Base-by-base conservation (phyloP, 2,329 filamentous ascomycete genomes). In the Arthrobotrys sinensis region DNA sequence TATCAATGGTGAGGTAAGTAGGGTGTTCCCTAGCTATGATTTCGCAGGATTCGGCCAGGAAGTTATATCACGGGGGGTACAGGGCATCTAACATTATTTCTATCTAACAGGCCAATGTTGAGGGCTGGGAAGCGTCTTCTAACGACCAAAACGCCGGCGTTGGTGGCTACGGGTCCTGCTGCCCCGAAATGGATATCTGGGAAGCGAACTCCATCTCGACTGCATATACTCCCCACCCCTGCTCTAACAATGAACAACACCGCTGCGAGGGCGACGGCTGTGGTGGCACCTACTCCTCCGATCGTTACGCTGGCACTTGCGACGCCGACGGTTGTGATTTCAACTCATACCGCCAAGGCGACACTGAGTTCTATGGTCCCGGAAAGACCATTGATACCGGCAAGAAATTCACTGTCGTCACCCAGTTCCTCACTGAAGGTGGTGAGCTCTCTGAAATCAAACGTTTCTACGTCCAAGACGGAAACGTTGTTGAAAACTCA, bases 111-210 rank as follows among this genome's bases (percentile, higher is more conserved):
- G 88, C 84, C 79, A 88, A 89, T 82, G 84, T 86, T 4, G 87
- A 87, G n/a, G 86, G 86, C 63, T 89, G 88, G 88, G 43, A 46
- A 19, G 50, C 75, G 48, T 78, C 75, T 8, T 62, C 50, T 45
- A 78, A 72, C 36, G 75, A 78, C 38, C 5, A 52, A 4, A 89
- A 89, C 83, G 86, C 87, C 52, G 89, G 89, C 52, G 81, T 85
- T n/a, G 88, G 88, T 52, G 82, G 83, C 45, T 82, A 85, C 70
- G 88, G 88, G 70, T 85, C 87, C 38, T 89, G 88, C 85, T 90
- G 88, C 83, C 84, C 87, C 48, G 88, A 90, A 83, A 89, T 90
- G 85, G 88, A 90, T 80, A 83, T 86, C 65, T 55, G 63, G 84
- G 84, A 85, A 79, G 83, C 84, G 65, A 85, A 85, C 81, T 80